phyloP scores from a whole-genome alignment of 176 grass and related monocot species.

The bread wheat (Triticum aestivum) region IWGSC_CS_RefSeq_v2.1 NC_057807.1:500201036-500201535 shows the following conservation, averaged over 20 bases:
- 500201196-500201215: background rate
- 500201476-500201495: conserved; percentile 49
- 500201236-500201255: background rate
- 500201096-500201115: too few relatives aligned
- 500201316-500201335: conserved; percentile 18
- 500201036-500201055: too few relatives aligned
- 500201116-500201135: too few relatives aligned
- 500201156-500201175: background rate
- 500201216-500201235: background rate
- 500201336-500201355: conserved; percentile 24
- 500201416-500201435: conserved; percentile 96
- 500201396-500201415: conserved; percentile 34
- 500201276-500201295: conserved; percentile 4
- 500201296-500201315: conserved; percentile 16
- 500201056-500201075: too few relatives aligned
- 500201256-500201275: background rate
- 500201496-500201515: conserved; percentile 78
- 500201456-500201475: background rate
- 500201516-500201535: conserved; percentile 14
- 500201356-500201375: conserved; percentile 17
- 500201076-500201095: too few relatives aligned
- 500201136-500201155: too few relatives aligned
- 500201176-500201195: background rate
- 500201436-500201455: conserved; percentile 30
- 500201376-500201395: conserved; percentile 31